Evolutionary conservation across 495 filamentous ascomycete genomes (phyloP).

Genomic region (Xanthoparmelia taractica): DNA sequence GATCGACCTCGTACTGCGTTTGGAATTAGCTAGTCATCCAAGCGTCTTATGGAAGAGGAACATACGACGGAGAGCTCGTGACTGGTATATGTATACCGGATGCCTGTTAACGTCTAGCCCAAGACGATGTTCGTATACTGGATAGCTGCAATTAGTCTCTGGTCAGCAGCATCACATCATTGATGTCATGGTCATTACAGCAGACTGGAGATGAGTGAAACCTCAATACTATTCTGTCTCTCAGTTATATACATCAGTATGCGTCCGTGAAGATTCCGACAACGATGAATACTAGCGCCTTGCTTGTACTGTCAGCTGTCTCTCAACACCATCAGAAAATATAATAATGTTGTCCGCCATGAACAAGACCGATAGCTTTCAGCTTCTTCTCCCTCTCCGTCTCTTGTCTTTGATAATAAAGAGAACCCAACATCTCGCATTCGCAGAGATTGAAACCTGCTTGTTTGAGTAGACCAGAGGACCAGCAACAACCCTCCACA

Average conservation of each 20-base stretch:
- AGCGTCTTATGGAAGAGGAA: background rate
- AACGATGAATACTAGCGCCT: too few relatives aligned
- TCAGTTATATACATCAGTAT: background rate
- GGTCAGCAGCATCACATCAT: background rate
- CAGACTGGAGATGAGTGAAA: background rate
- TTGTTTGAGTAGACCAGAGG: too few relatives aligned
- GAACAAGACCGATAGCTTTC: too few relatives aligned
- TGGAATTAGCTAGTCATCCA: background rate
- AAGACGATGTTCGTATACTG: background rate
- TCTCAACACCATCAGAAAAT: too few relatives aligned
- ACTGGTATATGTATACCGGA: background rate
- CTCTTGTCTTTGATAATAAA: too few relatives aligned
- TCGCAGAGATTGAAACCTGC: too few relatives aligned
- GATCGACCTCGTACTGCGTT: background rate
- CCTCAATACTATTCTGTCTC: background rate
- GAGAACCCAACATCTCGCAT: too few relatives aligned
- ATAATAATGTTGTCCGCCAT: too few relatives aligned
- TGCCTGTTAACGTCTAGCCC: constrained; percentile 8
- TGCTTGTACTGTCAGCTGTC: too few relatives aligned
- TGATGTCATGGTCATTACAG: background rate
- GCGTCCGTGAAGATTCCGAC: background rate
- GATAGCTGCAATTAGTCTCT: background rate
- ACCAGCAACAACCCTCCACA: too few relatives aligned
- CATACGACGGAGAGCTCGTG: background rate
- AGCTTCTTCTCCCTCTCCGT: too few relatives aligned